phyloP scores from a whole-genome alignment of 1,139 yeast species.

The Taphrina populina region DNA sequence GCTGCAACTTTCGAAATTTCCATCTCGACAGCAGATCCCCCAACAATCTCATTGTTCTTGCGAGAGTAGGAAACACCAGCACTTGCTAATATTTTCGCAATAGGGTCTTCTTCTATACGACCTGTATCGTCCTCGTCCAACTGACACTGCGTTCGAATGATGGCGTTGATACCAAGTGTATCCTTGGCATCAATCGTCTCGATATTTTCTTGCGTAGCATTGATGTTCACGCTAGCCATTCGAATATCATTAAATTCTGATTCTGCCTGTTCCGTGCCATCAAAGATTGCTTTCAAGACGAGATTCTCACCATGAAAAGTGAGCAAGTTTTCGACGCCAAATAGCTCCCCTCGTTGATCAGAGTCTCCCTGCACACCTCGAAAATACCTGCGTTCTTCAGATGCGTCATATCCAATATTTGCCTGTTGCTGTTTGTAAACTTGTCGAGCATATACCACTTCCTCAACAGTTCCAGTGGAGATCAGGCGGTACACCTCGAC shows the following conservation, averaged over 20 bases:
- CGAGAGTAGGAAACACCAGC: slow-evolving; percentile 37
- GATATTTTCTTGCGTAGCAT: slow-evolving; percentile 2
- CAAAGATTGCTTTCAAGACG: slow-evolving; percentile 35
- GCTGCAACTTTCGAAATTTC: slow-evolving; percentile 32
- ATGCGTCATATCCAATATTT: slow-evolving; percentile 38
- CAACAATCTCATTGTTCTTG: slow-evolving; percentile 36
- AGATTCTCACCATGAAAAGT: slow-evolving; percentile 30
- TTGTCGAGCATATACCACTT: slow-evolving; percentile 46
- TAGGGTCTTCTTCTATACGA: slow-evolving; percentile 30
- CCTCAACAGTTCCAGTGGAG: slow-evolving; percentile 94
- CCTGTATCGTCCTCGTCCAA: background rate
- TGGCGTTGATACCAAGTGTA: slow-evolving; percentile 3
- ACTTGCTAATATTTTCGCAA: slow-evolving; percentile 36
- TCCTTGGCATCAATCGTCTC: slow-evolving; percentile 7
- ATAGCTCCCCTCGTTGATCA: slow-evolving; percentile 37
- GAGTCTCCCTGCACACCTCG: slow-evolving; percentile 37
- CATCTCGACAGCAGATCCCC: slow-evolving; percentile 35
- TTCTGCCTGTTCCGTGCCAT: slow-evolving; percentile 34
- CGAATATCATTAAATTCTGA: slow-evolving; percentile 11
- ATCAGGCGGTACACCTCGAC: slow-evolving; percentile 88
- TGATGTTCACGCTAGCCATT: slow-evolving; percentile 4
- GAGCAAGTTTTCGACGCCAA: slow-evolving; percentile 37
- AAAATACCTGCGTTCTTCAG: slow-evolving; percentile 37
- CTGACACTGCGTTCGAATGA: slow-evolving; percentile 3
- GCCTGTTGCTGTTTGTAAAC: slow-evolving; percentile 40